A percentile compares a stretch with the other conserved stretches of the same genome.
Conservation (phyloP, 306 rosid species). For the Sophora flavescens region DNA sequence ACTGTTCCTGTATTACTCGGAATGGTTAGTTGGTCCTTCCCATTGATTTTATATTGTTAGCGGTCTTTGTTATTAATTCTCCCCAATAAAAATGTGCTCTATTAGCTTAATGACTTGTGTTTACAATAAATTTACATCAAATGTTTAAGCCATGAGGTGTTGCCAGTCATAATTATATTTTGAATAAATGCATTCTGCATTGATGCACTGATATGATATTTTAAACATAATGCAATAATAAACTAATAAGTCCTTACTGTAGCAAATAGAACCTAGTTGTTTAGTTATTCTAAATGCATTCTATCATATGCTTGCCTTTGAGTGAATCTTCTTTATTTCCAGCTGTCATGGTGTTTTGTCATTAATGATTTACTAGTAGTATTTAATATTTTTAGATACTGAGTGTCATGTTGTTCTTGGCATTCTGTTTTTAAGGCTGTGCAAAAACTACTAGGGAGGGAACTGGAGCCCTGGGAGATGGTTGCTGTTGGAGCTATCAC, state of each 20-base stretch:
- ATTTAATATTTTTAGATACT: background rate
- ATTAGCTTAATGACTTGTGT: background rate
- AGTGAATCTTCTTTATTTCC: background rate
- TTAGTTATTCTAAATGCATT: background rate
- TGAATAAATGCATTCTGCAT: background rate
- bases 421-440: slow-evolving; percentile 63
- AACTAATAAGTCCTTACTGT: too few species aligned
- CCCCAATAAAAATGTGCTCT: too few species aligned
- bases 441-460: slow-evolving; percentile 75
- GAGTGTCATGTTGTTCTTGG: background rate
- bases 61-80: too few species aligned
- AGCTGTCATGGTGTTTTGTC: background rate
- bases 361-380: background rate
- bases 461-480: slow-evolving; percentile 95
- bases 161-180: background rate
- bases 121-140: background rate
- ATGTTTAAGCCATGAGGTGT: slow-evolving; percentile 1
- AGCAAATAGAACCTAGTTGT: background rate
- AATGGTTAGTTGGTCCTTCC: too few species aligned
- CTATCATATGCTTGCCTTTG: background rate
- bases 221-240: too few species aligned
- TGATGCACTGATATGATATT: background rate
- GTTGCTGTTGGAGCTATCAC: slow-evolving; percentile 93
- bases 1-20: too few species aligned
- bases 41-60: too few species aligned